These are phyloP conservation scores for Trypanosoma platydactyli DNA, from an alignment of 208 protist genomes.

Conservation along the genomic window DNA sequence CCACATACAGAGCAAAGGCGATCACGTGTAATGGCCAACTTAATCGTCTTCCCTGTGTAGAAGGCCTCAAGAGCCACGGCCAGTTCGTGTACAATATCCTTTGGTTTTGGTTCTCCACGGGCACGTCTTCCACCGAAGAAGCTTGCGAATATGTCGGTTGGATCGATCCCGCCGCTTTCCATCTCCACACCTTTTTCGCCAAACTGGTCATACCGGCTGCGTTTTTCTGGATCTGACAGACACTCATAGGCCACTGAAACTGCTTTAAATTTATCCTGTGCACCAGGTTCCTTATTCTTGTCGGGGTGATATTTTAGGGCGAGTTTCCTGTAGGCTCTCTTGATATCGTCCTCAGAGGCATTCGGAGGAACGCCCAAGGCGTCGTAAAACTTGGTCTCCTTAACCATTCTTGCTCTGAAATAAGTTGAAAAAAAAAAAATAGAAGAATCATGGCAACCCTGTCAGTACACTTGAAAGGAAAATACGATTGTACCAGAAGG, in stretches of 20 bases:
- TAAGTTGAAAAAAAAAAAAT: slow-evolving; percentile 8
- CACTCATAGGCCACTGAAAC: slow-evolving; percentile 98
- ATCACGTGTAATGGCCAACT: slow-evolving; percentile 93
- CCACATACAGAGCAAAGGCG: slow-evolving; percentile 88
- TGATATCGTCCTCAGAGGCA: slow-evolving; percentile 91
- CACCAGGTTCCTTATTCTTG: slow-evolving; percentile 87
- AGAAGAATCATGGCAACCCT: background rate
- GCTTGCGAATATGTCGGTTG: slow-evolving; percentile 88
- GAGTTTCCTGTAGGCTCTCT: slow-evolving; percentile 92
- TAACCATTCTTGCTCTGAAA: slow-evolving; percentile 64
- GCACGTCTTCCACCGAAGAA: slow-evolving; percentile 89
- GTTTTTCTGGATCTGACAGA: slow-evolving; percentile 96
- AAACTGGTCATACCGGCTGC: slow-evolving; percentile 97
- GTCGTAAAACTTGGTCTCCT: slow-evolving; percentile 92
- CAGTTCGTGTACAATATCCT: slow-evolving; percentile 95
- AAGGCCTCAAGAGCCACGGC: slow-evolving; percentile 96
- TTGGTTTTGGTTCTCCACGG: slow-evolving; percentile 93
- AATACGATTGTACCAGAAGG: background rate
- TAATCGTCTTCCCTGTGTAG: slow-evolving; percentile 97
- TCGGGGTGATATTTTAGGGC: slow-evolving; percentile 95
- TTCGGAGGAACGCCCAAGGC: slow-evolving; percentile 74
- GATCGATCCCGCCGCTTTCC: slow-evolving; percentile 84
- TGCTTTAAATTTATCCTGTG: slow-evolving; percentile 93
- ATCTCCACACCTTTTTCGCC: slow-evolving; percentile 96
- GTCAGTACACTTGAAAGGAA: background rate